Percentiles rank a stretch among this genome's conserved stretches.
These are phyloP conservation scores for Mycena vulgaris DNA, from an alignment of 768 basidiomycete species.

Conservation along the genomic window DNA sequence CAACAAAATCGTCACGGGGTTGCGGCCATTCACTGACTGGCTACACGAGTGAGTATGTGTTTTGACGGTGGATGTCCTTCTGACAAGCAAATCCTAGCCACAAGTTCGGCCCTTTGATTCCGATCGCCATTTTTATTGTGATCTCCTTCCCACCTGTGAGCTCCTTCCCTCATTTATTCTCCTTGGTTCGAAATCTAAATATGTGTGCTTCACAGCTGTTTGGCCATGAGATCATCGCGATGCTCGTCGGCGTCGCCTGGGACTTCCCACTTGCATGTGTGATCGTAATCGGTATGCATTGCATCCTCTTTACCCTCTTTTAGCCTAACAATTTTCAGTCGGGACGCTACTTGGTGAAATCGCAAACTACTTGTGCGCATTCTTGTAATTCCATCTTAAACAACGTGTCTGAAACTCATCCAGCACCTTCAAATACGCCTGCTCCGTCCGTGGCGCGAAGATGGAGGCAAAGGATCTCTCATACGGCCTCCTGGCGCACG, in stretches of 20 bases:
- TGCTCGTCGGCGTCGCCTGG: slow-evolving; percentile 88
- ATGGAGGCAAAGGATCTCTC: slow-evolving; percentile 70
- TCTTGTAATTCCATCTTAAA: neutral
- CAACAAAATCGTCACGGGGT: slow-evolving; percentile 63
- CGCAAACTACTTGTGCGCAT: slow-evolving; percentile 79
- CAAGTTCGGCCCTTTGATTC: slow-evolving; percentile 8
- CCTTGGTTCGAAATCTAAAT: neutral
- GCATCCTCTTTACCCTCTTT: slow-evolving; percentile 79
- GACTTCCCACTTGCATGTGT: slow-evolving; percentile 14
- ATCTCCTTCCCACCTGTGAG: slow-evolving; percentile 31
- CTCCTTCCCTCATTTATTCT: neutral
- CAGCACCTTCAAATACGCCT: slow-evolving; percentile 84
- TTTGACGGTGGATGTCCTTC: neutral
- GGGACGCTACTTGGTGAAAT: slow-evolving; percentile 90
- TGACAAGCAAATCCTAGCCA: neutral
- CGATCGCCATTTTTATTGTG: slow-evolving; percentile 16
- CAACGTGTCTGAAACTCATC: neutral
- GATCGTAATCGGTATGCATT: slow-evolving; percentile 52
- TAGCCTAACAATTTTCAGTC: slow-evolving; percentile 47
- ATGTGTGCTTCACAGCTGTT: slow-evolving; percentile 68
- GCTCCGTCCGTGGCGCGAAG: slow-evolving; percentile 80
- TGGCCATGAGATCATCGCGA: slow-evolving; percentile 91
- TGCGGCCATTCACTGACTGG: slow-evolving; percentile 64
- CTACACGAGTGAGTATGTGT: slow-evolving; percentile 47
- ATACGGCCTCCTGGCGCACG: slow-evolving; percentile 72